These are phyloP conservation scores for Moesziomyces aphidis DNA, from an alignment of 1,284 basidiomycete genomes.

Conservation along the genomic window DNA sequence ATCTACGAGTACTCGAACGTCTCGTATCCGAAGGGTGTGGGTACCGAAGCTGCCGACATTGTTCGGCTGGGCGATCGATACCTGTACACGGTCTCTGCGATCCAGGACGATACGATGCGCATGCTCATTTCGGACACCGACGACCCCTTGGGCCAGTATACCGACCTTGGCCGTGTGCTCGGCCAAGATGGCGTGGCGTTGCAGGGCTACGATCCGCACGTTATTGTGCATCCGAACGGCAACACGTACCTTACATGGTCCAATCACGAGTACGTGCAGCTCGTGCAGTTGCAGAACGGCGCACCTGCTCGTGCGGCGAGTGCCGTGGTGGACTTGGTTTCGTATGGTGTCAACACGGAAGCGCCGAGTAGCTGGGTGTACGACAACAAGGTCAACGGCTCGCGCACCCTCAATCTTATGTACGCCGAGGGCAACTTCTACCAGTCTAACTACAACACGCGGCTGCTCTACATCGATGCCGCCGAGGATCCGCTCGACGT, in stretches of 20 bases:
- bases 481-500: conserved; percentile 26
- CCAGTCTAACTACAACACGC: conserved; percentile 45
- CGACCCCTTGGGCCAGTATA: conserved; percentile 28
- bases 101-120: conserved; percentile 35
- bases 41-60: conserved; percentile 42
- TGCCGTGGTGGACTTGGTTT: conserved; percentile 21
- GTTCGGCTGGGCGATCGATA: conserved; percentile 21
- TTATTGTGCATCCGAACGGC: conserved; percentile 44
- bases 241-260: conserved; percentile 41
- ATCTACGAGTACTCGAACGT: conserved; percentile 28
- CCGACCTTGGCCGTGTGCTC: conserved; percentile 24
- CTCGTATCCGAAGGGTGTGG: conserved; percentile 34
- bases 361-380: conserved; percentile 38
- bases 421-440: conserved; percentile 44
- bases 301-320: conserved; percentile 24
- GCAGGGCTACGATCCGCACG: conserved; percentile 39
- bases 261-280: conserved; percentile 40
- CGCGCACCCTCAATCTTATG: conserved; percentile 38
- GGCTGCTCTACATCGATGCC: conserved; percentile 31
- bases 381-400: conserved; percentile 23
- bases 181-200: conserved; percentile 21
- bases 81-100: conserved; percentile 37
- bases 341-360: conserved; percentile 46
- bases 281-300: conserved; percentile 32
- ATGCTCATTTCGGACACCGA: conserved; percentile 23